Evolutionary conservation across 352 stramenopile species (phyloP).

Genomic region (Lagenidium giganteum): DNA sequence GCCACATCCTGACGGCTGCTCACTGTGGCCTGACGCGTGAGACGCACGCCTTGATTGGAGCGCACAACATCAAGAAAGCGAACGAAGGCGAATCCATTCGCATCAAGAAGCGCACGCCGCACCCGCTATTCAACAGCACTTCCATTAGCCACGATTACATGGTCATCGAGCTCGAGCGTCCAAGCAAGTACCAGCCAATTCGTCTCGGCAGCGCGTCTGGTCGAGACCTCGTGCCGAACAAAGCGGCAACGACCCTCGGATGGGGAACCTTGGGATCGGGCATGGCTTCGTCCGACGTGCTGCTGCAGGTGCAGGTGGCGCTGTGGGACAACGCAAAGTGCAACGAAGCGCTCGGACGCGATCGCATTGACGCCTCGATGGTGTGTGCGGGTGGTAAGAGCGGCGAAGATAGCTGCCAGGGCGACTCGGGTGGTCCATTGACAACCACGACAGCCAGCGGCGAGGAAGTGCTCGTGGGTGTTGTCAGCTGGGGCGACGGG

Average conservation of each 20-base stretch:
- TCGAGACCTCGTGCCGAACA: too few relatives aligned
- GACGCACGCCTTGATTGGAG: too few relatives aligned
- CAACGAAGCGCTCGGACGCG: not conserved
- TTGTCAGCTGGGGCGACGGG: slow-evolving; percentile 32
- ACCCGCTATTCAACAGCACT: slow-evolving; percentile 11
- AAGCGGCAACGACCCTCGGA: too few relatives aligned
- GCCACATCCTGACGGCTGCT: slow-evolving; percentile 16
- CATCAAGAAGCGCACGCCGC: slow-evolving; percentile 10
- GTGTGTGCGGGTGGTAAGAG: slow-evolving; percentile 1
- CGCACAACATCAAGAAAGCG: too few relatives aligned
- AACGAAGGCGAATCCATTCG: slow-evolving; percentile 11
- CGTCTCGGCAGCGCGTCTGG: too few relatives aligned
- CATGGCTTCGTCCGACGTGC: not conserved
- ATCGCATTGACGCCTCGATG: slow-evolving; percentile 2
- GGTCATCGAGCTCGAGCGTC: too few relatives aligned
- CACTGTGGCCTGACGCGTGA: slow-evolving; percentile 15
- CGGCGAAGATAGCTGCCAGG: slow-evolving; percentile 12
- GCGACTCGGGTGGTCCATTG: slow-evolving; percentile 16
- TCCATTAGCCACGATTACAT: too few relatives aligned
- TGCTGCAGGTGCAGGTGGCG: not conserved
- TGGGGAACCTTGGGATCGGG: too few relatives aligned
- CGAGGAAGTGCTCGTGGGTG: slow-evolving; percentile 25
- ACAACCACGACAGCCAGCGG: slow-evolving; percentile 1
- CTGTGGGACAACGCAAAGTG: slow-evolving; percentile 1
- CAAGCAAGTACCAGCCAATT: too few relatives aligned